Percentiles rank a stretch among this genome's conserved stretches.
Conservation (phyloP, 495 filamentous ascomycete genomes). For the Neurospora sp. region DNA sequence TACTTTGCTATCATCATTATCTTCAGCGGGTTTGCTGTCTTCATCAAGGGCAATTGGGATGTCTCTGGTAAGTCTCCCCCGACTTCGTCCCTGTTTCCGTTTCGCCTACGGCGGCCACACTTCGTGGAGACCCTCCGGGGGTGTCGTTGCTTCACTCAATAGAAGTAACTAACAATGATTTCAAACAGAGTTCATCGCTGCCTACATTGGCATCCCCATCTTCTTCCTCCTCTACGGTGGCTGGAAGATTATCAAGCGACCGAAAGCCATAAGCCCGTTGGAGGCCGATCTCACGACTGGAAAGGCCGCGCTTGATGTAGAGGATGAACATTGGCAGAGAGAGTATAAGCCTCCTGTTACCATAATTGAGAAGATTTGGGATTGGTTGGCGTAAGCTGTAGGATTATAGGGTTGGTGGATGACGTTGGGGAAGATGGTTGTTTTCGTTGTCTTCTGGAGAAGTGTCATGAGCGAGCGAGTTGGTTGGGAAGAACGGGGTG, state of each 20-base stretch:
- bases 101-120: neutral
- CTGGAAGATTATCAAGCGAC: constrained; percentile 10
- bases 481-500: neutral
- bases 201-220: constrained; percentile 53
- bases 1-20: constrained; percentile 42
- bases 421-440: neutral
- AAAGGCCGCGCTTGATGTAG: constrained; percentile 8
- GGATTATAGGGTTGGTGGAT: neutral
- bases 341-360: neutral
- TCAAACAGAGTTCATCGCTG: constrained; percentile 40
- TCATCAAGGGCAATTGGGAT: constrained; percentile 43
- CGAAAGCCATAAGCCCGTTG: neutral
- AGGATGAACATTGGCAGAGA: constrained; percentile 8
- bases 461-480: neutral
- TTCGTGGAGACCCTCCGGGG: neutral
- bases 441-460: neutral
- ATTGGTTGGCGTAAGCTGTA: neutral
- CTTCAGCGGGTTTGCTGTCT: constrained; percentile 55
- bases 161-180: neutral
- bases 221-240: constrained; percentile 42
- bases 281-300: constrained; percentile 5
- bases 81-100: constrained; percentile 23
- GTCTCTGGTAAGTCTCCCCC: neutral
- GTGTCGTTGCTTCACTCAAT: neutral
- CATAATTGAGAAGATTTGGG: neutral